Conservation (phyloP, 2,329 filamentous ascomycete genomes). For the Trichoderma sp. region DNA sequence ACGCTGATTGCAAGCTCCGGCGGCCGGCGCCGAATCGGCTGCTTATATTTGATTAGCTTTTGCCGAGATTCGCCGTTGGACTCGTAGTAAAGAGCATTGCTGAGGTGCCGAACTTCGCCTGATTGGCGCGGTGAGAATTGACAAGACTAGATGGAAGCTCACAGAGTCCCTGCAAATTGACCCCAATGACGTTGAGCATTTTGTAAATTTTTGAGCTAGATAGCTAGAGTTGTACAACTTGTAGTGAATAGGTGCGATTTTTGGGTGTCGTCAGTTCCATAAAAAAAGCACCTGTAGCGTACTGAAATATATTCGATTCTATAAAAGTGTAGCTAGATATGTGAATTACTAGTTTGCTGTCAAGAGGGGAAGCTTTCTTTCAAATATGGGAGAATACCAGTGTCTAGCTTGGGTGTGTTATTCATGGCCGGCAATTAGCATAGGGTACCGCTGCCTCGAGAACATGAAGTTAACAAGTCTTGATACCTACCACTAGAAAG, state of each 20-base stretch:
- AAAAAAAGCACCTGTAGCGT: neutral
- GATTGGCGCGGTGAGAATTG: neutral
- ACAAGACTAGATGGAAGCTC: neutral
- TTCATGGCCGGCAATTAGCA: neutral
- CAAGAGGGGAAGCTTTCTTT: neutral
- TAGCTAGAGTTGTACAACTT: neutral
- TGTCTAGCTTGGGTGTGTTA: neutral
- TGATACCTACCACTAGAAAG: too few species aligned
- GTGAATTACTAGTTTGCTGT: neutral
- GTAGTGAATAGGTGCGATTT: neutral
- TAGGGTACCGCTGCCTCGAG: neutral
- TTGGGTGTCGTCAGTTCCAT: neutral
- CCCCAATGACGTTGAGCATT: neutral
- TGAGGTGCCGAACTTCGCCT: neutral
- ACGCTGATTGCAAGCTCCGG: neutral
- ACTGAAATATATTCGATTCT: neutral
- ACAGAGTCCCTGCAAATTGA: neutral
- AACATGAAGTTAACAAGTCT: neutral
- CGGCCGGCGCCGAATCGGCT: conserved; percentile 1
- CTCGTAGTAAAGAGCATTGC: neutral
- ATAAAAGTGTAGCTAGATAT: neutral
- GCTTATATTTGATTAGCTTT: neutral
- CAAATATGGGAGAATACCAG: neutral
- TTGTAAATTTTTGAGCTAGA: too few species aligned
- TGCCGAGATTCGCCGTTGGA: neutral